Percentiles rank a stretch among this genome's conserved stretches.
Conservation (phyloP, 192 early-diverging fungal species). For the Coemansia sp. region DNA sequence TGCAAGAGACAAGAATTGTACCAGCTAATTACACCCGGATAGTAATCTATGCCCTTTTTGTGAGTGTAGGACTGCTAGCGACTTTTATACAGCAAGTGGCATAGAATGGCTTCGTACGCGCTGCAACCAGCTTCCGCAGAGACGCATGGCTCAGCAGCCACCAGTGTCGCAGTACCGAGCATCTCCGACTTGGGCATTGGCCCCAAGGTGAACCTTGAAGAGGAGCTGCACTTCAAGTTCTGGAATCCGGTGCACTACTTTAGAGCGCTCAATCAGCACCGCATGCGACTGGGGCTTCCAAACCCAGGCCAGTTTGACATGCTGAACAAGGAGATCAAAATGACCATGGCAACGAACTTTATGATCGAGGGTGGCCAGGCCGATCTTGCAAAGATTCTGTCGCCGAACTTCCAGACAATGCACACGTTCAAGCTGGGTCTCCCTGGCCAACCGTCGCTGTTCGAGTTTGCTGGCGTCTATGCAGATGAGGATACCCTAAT, state of each 20-base stretch:
- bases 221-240: constrained; percentile 57
- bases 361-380: constrained; percentile 94
- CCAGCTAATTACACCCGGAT: no score
- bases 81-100: neutral
- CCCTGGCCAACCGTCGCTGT: constrained; percentile 75
- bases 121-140: constrained; percentile 9
- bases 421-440: constrained; percentile 90
- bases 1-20: no score
- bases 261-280: constrained; percentile 50
- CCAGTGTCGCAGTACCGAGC: constrained; percentile 17
- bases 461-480: constrained; percentile 90
- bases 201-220: constrained; percentile 33
- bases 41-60: no score
- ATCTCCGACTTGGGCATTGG: constrained; percentile 28
- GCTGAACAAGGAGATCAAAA: constrained; percentile 52
- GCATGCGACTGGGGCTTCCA: constrained; percentile 45
- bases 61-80: no score
- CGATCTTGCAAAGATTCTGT: constrained; percentile 89
- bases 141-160: constrained; percentile 9
- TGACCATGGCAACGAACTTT: constrained; percentile 80
- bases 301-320: constrained; percentile 53
- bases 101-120: constrained; percentile 30
- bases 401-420: constrained; percentile 91
- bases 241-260: constrained; percentile 55
- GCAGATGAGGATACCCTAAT: constrained; percentile 78